phyloP scores from a whole-genome alignment of 768 basidiomycete genomes.

The Kwoniella dendrophila region DNA sequence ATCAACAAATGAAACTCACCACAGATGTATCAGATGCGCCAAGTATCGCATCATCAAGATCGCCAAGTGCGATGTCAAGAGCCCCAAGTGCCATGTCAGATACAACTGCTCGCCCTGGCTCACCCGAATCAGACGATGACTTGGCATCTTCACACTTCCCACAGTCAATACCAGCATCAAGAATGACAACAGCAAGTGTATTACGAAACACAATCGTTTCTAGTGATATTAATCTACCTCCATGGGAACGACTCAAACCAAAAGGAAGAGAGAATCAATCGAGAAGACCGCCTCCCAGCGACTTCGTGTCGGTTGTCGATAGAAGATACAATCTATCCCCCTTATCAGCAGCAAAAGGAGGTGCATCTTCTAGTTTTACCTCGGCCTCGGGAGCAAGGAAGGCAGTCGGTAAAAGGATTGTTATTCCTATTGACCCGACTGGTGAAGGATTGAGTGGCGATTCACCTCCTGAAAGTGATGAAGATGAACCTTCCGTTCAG shows the following conservation, averaged over 20 bases:
- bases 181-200: too few species aligned
- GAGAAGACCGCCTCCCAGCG: neutral
- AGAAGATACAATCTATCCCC: constrained; percentile 10
- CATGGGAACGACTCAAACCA: constrained; percentile 2
- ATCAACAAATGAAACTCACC: neutral
- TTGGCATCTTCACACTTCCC: neutral
- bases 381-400: neutral
- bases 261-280: neutral
- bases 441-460: constrained; percentile 26
- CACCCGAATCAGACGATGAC: neutral
- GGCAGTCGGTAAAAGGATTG: neutral
- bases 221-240: neutral
- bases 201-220: neutral
- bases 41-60: neutral
- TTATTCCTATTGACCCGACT: constrained; percentile 13
- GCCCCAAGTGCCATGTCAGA: neutral
- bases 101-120: neutral
- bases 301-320: constrained; percentile 3
- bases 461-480: constrained; percentile 44
- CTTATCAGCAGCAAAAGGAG: neutral
- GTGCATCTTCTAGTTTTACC: neutral
- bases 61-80: neutral
- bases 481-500: constrained; percentile 41
- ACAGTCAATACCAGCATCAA: neutral
- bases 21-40: neutral